Base-by-base conservation (phyloP, 805 yeast species). In the Saccharomycopsis sp. region DNA sequence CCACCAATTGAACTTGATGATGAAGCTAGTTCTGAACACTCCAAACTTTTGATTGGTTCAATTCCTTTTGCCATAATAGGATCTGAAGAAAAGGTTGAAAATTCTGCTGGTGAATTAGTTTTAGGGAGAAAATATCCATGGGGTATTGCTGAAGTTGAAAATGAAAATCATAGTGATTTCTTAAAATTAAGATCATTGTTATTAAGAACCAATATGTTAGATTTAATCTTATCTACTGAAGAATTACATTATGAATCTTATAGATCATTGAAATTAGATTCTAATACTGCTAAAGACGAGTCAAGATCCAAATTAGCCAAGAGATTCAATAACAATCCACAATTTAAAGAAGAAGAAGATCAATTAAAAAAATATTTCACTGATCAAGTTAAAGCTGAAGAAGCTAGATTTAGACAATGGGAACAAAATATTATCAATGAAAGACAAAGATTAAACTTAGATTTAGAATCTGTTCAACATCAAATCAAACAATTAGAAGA, bases 341-440 rank as follows among this genome's bases (percentile, higher is more conserved):
- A 85, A 63, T 92, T 83, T 67, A 81, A 87, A 61, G 96, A 92
- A 62, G 97, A 89, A 61, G 98, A 92, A 63, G 92, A 85, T 59
- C 81, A 88, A 26, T 70, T 92, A 57, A 86, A 92, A 72, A 81
- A 83, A 64, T 83, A 83, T 61, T 92, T 92, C 64, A 89, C 97
- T 8, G 96, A 88, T 61, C 96, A 92, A 67, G 85, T 92, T 46
- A 88, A 89, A 66, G 83, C 83, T 36, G 98, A 92, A 66, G 98
- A 92, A 57, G 94, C 86, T 55, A 75, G 98, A 58, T 92, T 92
- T 63, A 84, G 94, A 69, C 95, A 89, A 68, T 92, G 99, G 98
- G 96, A 88, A 66, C 84, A 87, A 53, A 89, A 92, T 58, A 85
- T 92, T 52, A 92, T 87, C 51, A 86, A 85, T 52, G 96, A 92